These are phyloP conservation scores for Diaporthe nobilis DNA, from an alignment of 2,329 filamentous ascomycete genomes.

Conservation along the genomic window DNA sequence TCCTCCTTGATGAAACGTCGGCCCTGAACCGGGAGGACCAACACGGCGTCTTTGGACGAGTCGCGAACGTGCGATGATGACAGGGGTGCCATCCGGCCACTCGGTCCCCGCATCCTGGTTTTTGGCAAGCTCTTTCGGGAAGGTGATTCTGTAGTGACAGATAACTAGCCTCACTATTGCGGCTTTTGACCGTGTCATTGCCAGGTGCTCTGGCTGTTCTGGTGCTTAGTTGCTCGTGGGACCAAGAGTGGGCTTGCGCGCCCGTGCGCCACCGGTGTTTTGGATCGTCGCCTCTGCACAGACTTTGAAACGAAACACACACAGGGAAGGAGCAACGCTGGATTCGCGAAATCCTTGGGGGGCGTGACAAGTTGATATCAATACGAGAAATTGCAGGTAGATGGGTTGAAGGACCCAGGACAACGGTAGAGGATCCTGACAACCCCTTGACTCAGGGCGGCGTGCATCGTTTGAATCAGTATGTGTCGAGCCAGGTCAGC, in stretches of 20 bases:
- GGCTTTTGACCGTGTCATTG: neutral
- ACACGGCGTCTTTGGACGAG: constrained; percentile 11
- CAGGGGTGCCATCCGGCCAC: neutral
- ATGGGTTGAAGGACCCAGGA: neutral
- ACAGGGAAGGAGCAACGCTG: neutral
- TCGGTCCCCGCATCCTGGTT: constrained; percentile 1
- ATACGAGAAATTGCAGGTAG: constrained; percentile 12
- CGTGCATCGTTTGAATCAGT: constrained; percentile 31
- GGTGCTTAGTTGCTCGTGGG: neutral
- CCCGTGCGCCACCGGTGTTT: constrained; percentile 34
- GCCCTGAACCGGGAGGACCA: constrained; percentile 10
- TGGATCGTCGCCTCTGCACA: constrained; percentile 22
- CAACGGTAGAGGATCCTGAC: neutral
- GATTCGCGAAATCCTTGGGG: neutral
- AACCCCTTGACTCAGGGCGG: neutral
- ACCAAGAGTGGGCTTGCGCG: constrained; percentile 1
- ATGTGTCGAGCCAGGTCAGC: constrained; percentile 24
- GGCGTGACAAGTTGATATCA: neutral
- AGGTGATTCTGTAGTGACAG: neutral
- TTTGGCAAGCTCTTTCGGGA: neutral
- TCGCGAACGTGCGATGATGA: neutral
- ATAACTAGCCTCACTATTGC: neutral
- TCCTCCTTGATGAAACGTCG: constrained; percentile 26
- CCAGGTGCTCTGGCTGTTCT: no score
- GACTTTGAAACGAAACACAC: constrained; percentile 33